These are phyloP conservation scores for Sporothrix curviconia DNA, from an alignment of 2,329 filamentous ascomycete species.

Conservation along the genomic window DNA sequence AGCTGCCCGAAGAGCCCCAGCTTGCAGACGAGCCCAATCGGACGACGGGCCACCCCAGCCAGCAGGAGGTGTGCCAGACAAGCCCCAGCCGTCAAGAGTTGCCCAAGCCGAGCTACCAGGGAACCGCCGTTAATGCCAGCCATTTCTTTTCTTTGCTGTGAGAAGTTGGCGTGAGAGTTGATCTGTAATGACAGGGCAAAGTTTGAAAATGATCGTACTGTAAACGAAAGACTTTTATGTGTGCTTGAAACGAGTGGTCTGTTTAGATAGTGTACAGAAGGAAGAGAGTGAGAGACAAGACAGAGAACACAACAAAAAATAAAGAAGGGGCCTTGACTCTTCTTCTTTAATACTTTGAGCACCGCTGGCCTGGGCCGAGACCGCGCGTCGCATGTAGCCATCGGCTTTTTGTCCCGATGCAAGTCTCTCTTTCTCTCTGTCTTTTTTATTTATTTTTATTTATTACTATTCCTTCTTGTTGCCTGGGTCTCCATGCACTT, in stretches of 20 bases:
- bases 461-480: neutral
- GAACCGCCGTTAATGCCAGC: neutral
- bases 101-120: neutral
- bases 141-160: neutral
- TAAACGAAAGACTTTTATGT: constrained; percentile 3
- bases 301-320: neutral
- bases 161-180: neutral
- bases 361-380: too few species aligned
- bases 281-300: neutral
- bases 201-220: neutral
- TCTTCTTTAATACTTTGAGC: too few species aligned
- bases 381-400: too few species aligned
- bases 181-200: neutral
- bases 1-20: neutral
- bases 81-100: neutral
- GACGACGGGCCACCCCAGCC: constrained; percentile 3
- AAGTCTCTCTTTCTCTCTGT: too few species aligned
- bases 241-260: neutral
- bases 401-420: too few species aligned
- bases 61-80: neutral
- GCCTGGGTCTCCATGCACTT: neutral
- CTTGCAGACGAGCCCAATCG: neutral
- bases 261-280: neutral
- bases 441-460: neutral
- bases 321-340: too few species aligned